phyloP scores from a whole-genome alignment of 164 flowering plant species.

The Berberis thunbergii region DNA sequence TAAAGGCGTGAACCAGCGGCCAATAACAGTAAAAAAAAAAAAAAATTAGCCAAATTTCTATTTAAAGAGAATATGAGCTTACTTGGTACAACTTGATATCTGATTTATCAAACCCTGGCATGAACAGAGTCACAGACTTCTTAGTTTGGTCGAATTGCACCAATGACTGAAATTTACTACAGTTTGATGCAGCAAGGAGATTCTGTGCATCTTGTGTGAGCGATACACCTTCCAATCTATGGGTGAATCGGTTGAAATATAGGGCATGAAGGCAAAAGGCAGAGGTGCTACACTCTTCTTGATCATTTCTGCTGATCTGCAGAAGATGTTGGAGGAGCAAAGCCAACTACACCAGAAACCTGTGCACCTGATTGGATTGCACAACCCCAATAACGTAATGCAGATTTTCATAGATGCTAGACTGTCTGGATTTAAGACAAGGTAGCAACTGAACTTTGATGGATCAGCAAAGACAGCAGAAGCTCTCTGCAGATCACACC shows the following conservation, averaged over 20 bases:
- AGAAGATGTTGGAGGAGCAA: slow-evolving; percentile 21
- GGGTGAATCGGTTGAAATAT: slow-evolving; percentile 25
- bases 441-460: slow-evolving; percentile 53
- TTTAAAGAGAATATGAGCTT: slow-evolving; percentile 8
- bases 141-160: slow-evolving; percentile 47
- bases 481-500: slow-evolving; percentile 43
- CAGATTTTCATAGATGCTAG: slow-evolving; percentile 42
- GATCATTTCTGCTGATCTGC: slow-evolving; percentile 17
- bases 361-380: slow-evolving; percentile 82
- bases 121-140: slow-evolving; percentile 70
- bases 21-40: too few species aligned
- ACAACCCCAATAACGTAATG: slow-evolving; percentile 86
- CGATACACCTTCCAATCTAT: slow-evolving; percentile 42
- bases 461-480: slow-evolving; percentile 54
- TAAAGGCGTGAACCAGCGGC: too few species aligned
- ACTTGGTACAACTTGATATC: slow-evolving; percentile 95
- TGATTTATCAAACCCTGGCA: slow-evolving; percentile 96
- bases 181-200: slow-evolving; percentile 28
- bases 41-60: not conserved
- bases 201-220: slow-evolving; percentile 26
- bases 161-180: slow-evolving; percentile 18
- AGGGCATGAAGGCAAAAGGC: slow-evolving; percentile 55
- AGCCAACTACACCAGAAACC: slow-evolving; percentile 63
- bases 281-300: slow-evolving; percentile 50
- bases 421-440: slow-evolving; percentile 52